These are phyloP conservation scores for Aspergillus novoparasiticus DNA, from an alignment of 2,329 filamentous ascomycete genomes.

Conservation along the genomic window DNA sequence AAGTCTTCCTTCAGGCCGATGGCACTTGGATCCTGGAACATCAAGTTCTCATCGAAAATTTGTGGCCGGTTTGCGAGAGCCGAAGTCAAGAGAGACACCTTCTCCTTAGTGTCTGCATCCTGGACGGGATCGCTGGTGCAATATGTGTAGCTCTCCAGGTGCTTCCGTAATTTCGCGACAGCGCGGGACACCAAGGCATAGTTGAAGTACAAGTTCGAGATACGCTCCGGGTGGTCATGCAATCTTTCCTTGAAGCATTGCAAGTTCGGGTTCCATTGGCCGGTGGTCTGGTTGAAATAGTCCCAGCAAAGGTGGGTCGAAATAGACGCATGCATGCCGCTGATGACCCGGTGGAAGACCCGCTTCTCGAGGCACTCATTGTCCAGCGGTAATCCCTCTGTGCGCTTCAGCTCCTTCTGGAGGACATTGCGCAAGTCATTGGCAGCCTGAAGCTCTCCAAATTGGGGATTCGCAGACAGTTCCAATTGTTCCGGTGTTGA, in stretches of 20 bases:
- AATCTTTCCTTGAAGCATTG: constrained; percentile 87
- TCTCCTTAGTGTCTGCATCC: constrained; percentile 76
- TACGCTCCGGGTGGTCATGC: constrained; percentile 80
- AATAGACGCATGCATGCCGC: constrained; percentile 97
- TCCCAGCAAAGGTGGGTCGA: constrained; percentile 96
- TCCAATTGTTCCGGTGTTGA: constrained; percentile 34
- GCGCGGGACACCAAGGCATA: constrained; percentile 93
- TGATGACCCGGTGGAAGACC: constrained; percentile 95
- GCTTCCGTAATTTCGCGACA: constrained; percentile 83
- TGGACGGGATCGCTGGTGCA: constrained; percentile 83
- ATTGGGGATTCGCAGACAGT: constrained; percentile 33
- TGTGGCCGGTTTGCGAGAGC: constrained; percentile 67
- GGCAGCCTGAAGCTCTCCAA: constrained; percentile 57
- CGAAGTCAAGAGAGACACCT: constrained; percentile 75
- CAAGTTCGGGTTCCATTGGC: constrained; percentile 88
- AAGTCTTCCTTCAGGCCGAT: constrained; percentile 93
- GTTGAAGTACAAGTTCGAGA: constrained; percentile 99
- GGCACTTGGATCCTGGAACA: constrained; percentile 74
- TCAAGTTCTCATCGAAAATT: constrained; percentile 92
- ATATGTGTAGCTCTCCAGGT: constrained; percentile 83
- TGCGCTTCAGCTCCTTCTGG: constrained; percentile 45
- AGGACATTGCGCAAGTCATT: constrained; percentile 64
- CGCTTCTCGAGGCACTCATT: constrained; percentile 97
- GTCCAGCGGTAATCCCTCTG: constrained; percentile 70
- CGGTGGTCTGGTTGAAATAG: constrained; percentile 92